These are phyloP conservation scores for Podospora fimiseda DNA, from an alignment of 495 filamentous ascomycete genomes.

Conservation along the genomic window DNA sequence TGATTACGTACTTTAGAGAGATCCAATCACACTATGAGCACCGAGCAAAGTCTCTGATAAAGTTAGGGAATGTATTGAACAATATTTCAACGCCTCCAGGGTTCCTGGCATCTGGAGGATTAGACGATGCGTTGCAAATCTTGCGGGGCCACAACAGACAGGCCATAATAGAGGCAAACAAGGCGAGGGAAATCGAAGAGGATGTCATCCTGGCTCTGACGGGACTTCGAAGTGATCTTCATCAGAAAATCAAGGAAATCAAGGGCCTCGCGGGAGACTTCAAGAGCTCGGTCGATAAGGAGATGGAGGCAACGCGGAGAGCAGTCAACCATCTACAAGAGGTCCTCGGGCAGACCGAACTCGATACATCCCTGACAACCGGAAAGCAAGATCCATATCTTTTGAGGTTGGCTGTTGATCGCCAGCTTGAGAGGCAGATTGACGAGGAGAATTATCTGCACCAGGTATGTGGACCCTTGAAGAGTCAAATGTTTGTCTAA, in stretches of 20 bases:
- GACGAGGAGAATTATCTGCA: slow-evolving; percentile 97
- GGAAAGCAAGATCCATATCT: slow-evolving; percentile 92
- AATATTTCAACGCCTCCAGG: slow-evolving; percentile 63
- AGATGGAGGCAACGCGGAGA: slow-evolving; percentile 62
- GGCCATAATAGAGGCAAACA: slow-evolving; percentile 74
- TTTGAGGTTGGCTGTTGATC: slow-evolving; percentile 73
- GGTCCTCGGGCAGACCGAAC: slow-evolving; percentile 66
- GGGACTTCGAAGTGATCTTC: slow-evolving; percentile 77
- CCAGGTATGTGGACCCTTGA: slow-evolving; percentile 63
- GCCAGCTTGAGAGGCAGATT: slow-evolving; percentile 83
- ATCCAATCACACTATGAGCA: slow-evolving; percentile 86
- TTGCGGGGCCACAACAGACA: slow-evolving; percentile 77
- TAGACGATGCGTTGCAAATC: slow-evolving; percentile 78
- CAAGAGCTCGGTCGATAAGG: slow-evolving; percentile 80
- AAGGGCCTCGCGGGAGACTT: slow-evolving; percentile 88
- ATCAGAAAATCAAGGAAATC: slow-evolving; percentile 97
- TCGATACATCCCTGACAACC: slow-evolving; percentile 63
- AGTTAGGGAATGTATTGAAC: slow-evolving; percentile 76
- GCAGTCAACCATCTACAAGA: slow-evolving; percentile 76
- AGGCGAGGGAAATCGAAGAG: slow-evolving; percentile 81
- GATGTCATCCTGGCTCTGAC: slow-evolving; percentile 85
- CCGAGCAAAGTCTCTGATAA: slow-evolving; percentile 72
- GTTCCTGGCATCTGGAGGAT: slow-evolving; percentile 72
- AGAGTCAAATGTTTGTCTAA: background rate
- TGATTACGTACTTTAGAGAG: slow-evolving; percentile 92